Conservation (phyloP, 2,329 filamentous ascomycete species). For the Endoconidiophora laricicola region DNA sequence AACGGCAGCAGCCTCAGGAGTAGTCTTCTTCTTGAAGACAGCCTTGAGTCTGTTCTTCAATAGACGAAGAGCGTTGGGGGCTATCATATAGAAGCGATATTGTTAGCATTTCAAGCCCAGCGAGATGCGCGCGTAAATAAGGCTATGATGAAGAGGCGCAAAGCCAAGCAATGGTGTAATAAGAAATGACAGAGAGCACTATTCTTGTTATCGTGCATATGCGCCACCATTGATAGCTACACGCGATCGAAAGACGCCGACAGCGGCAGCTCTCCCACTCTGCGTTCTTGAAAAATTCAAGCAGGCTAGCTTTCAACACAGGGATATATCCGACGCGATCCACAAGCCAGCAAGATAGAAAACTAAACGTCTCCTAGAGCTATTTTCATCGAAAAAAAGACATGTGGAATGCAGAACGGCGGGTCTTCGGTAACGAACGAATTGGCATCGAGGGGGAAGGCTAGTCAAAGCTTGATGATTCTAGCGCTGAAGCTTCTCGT, state of each 20-base stretch:
- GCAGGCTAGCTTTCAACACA: no score
- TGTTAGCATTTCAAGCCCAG: background rate
- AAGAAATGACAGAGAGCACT: background rate
- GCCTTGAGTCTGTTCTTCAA: conserved; percentile 39
- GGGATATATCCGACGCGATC: no score
- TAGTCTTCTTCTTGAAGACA: conserved; percentile 32
- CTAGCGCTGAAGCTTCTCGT: background rate
- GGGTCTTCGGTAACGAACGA: no score
- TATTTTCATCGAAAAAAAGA: no score
- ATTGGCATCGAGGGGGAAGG: no score
- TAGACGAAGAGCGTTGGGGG: conserved; percentile 34
- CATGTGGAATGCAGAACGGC: no score
- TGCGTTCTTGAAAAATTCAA: background rate
- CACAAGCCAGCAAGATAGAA: no score
- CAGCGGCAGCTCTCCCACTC: no score
- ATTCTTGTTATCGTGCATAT: no score
- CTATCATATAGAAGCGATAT: conserved; percentile 18
- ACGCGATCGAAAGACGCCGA: no score
- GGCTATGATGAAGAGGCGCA: background rate
- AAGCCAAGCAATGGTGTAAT: background rate
- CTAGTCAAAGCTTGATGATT: no score
- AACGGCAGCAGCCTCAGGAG: conserved; percentile 13
- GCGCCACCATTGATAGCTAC: background rate
- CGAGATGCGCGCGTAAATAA: background rate
- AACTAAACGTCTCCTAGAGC: no score